A percentile compares a stretch with the other conserved stretches of the same genome.
These are phyloP conservation scores for Malassezia japonica DNA, from an alignment of 1,284 basidiomycete genomes.

Conservation along the genomic window DNA sequence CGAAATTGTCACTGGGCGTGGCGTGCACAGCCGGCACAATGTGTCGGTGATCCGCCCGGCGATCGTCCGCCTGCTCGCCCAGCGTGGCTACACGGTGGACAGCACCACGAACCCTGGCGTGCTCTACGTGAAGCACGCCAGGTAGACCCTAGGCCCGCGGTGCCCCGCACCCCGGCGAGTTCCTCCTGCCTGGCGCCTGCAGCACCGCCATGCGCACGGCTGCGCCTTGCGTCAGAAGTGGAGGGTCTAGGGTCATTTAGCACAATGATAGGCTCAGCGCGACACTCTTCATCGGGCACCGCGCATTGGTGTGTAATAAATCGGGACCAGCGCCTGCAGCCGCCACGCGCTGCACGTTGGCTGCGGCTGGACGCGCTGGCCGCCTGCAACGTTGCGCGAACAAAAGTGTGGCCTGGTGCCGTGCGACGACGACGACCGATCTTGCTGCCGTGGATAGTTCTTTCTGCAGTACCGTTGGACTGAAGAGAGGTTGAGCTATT, in stretches of 20 bases:
- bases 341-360: no score
- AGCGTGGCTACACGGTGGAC: constrained; percentile 11
- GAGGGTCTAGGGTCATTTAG: not conserved
- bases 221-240: constrained; percentile 1
- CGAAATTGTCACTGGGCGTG: constrained; percentile 48
- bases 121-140: constrained; percentile 11
- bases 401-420: no score
- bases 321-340: no score
- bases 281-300: not conserved
- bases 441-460: no score
- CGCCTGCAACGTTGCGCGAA: no score
- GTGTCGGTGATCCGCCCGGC: constrained; percentile 46
- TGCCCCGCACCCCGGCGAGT: no score
- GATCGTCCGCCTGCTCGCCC: constrained; percentile 20
- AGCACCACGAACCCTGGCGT: constrained; percentile 4
- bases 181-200: no score
- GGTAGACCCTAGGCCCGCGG: no score
- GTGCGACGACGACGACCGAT: no score
- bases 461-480: no score
- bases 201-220: not conserved
- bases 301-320: constrained; percentile 1
- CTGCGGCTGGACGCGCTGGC: no score
- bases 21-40: constrained; percentile 43
- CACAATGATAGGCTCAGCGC: not conserved
- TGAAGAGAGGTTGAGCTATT: no score